Percentiles rank a stretch among this genome's conserved stretches.
Evolutionary conservation across 768 basidiomycete genomes (phyloP).

Genomic region (Boletus huronensis): DNA sequence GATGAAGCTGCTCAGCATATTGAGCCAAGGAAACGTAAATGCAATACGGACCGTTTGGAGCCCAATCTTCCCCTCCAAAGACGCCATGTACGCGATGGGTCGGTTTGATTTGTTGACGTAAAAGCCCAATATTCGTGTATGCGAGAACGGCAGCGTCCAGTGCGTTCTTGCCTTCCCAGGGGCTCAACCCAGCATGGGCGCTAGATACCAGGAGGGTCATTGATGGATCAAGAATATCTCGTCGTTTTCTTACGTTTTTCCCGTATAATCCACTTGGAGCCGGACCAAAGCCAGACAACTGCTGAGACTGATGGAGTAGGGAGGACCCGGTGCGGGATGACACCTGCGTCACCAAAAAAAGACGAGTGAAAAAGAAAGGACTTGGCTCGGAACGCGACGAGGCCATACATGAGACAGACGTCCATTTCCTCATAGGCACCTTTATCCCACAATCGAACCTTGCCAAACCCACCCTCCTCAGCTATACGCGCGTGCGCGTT

Average conservation of each 20-base stretch:
- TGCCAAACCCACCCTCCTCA: conserved; percentile 77
- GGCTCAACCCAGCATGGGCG: conserved; percentile 74
- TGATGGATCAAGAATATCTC: neutral
- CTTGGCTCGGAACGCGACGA: neutral
- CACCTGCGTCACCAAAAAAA: conserved; percentile 47
- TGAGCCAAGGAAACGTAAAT: neutral
- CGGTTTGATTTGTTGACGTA: conserved; percentile 80
- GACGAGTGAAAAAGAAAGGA: neutral
- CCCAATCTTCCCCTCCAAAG: conserved; percentile 74
- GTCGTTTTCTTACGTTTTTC: conserved; percentile 56
- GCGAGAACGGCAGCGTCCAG: conserved; percentile 85
- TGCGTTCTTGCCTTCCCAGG: conserved; percentile 84
- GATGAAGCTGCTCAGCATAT: conserved; percentile 33
- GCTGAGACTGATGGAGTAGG: conserved; percentile 61
- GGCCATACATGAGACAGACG: conserved; percentile 65
- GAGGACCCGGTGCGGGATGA: conserved; percentile 77
- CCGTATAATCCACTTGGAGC: conserved; percentile 60
- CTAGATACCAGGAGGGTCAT: conserved; percentile 32
- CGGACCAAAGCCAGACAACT: conserved; percentile 61
- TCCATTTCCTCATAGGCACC: conserved; percentile 78
- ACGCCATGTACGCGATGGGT: conserved; percentile 79
- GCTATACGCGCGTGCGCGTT: conserved; percentile 37
- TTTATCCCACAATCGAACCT: conserved; percentile 61
- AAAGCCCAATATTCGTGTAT: conserved; percentile 72
- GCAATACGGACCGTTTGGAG: conserved; percentile 54